Base-by-base conservation (phyloP, 345 rosid species). In the Lepidium africanum region DNA sequence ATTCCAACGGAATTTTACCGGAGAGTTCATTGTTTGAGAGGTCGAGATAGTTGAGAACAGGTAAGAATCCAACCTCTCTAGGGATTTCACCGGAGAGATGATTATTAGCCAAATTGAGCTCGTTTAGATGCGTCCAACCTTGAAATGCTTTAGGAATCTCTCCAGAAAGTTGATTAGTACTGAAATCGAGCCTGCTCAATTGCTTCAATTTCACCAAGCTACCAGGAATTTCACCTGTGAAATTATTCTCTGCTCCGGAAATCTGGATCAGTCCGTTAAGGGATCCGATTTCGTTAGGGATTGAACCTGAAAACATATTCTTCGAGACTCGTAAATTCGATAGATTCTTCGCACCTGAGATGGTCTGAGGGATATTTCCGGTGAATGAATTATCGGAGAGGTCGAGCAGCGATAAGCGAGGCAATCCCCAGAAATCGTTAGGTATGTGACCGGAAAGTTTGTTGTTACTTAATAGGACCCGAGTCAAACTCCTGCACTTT, bases 11-110 rank as follows among this genome's bases (percentile, higher is more conserved):
- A 59, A 94, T 78, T 14, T 72, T 77, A 47, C 97, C 99, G 2
- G 91, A 80, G 42, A 94, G 80, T 3, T 36, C 39, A 75, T 94
- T 94, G 37, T 73, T 76, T 0, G 99, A 90, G 27, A 94, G 95
- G 74, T 94, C 96, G 21, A 94, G 96, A 72, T 90, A 90, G 70
- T 90, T 94, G 17, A 94, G 91, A 68, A 84, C 91, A 0, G 82
- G 78, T 78, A 94, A 80, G 63, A 58, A 71, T 46, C 97, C 96
- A 1, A 91, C 76, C 37, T 84, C 90, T 47, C 35, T 37, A 5
- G 97, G 90, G 51, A 94, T 89, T 33, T 69, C 25, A 32, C 97
- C 95, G 25, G 96, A 86, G 35, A 88, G 67, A 69, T 67, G 71
- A 49, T 88, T 90, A 71, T 78, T 77, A 3, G 88, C 89, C 75